phyloP scores from a whole-genome alignment of 805 yeast genomes.

The Candida montana region DNA sequence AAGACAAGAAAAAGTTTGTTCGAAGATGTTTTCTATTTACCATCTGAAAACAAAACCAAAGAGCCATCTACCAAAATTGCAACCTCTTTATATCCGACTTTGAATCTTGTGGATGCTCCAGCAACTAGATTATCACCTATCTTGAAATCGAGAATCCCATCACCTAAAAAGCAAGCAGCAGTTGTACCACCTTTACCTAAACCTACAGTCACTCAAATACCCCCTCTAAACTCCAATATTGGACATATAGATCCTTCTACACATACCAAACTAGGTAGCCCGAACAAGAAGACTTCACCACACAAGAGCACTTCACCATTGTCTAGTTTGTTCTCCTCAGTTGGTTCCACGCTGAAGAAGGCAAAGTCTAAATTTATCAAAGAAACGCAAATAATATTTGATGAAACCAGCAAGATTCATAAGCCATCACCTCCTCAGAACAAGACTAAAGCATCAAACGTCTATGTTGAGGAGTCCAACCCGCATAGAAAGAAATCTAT shows the following conservation, averaged over 20 bases:
- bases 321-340: slow-evolving; percentile 21
- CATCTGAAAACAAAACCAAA: slow-evolving; percentile 9
- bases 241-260: slow-evolving; percentile 1
- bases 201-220: neutral
- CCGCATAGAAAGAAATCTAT: slow-evolving; percentile 2
- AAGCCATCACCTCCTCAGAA: neutral
- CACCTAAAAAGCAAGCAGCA: slow-evolving; percentile 6
- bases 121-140: slow-evolving; percentile 9
- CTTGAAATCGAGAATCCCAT: slow-evolving; percentile 1
- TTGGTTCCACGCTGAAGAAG: slow-evolving; percentile 20
- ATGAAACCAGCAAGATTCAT: slow-evolving; percentile 6
- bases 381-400: slow-evolving; percentile 12
- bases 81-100: slow-evolving; percentile 18
- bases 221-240: slow-evolving; percentile 1
- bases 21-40: slow-evolving; percentile 9
- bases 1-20: slow-evolving; percentile 17
- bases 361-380: slow-evolving; percentile 19
- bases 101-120: slow-evolving; percentile 8
- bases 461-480: too few species aligned
- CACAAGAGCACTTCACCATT: slow-evolving; percentile 19
- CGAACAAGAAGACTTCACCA: slow-evolving; percentile 6
- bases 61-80: slow-evolving; percentile 6
- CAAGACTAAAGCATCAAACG: slow-evolving; percentile 2
- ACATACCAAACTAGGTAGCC: slow-evolving; percentile 9
- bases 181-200: neutral